Evolutionary conservation across 139 green algal species (phyloP).

Genomic region (Chlorella sorokiniana): DNA sequence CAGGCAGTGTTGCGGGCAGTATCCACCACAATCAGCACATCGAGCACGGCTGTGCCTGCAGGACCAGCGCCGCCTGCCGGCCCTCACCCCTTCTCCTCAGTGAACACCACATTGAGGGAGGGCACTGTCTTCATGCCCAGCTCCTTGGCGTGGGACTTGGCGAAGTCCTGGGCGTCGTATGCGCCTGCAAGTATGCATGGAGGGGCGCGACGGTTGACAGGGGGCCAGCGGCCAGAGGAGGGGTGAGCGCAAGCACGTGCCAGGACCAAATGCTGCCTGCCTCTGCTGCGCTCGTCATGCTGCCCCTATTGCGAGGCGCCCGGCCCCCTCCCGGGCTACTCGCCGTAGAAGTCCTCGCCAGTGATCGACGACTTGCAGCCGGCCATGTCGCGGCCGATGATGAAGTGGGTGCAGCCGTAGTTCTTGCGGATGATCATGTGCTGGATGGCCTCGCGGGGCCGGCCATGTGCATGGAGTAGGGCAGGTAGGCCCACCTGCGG

Average conservation of each 20-base stretch:
- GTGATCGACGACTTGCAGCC: constrained; percentile 86
- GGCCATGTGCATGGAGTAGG: constrained; percentile 97
- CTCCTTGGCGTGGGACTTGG: constrained; percentile 69
- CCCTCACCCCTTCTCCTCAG: constrained; percentile 58
- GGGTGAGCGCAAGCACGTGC: background rate
- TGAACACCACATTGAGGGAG: constrained; percentile 86
- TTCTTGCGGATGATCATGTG: constrained; percentile 97
- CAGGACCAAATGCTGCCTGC: background rate
- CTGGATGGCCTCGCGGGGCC: constrained; percentile 91
- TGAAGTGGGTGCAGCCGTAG: constrained; percentile 97
- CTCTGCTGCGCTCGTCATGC: too few relatives aligned
- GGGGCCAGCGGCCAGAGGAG: too few relatives aligned
- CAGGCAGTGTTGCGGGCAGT: background rate
- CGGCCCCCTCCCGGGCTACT: too few relatives aligned
- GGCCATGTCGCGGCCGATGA: constrained; percentile 95
- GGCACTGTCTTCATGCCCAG: constrained; percentile 90
- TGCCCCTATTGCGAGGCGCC: too few relatives aligned
- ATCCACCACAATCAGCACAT: background rate
- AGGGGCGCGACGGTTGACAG: background rate
- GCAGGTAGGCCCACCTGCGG: constrained; percentile 87
- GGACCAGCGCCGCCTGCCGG: background rate
- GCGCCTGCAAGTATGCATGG: background rate
- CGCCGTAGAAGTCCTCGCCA: constrained; percentile 57
- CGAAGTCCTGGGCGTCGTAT: constrained; percentile 60
- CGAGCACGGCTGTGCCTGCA: background rate